phyloP scores from a whole-genome alignment of 805 yeast species.

The Metschnikowia cubensis region DNA sequence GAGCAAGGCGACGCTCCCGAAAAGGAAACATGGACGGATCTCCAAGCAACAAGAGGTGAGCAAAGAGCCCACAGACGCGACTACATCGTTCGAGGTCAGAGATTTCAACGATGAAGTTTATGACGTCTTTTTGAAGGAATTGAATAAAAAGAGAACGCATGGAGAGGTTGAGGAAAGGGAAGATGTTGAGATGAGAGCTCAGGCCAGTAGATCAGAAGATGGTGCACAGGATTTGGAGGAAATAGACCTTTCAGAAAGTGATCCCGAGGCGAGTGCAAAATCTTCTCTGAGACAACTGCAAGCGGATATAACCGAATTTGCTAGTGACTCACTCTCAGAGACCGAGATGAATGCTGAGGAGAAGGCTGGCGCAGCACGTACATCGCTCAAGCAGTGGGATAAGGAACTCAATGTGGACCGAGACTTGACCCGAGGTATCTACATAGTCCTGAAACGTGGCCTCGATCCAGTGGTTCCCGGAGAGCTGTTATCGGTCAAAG shows the following conservation, averaged over 20 bases:
- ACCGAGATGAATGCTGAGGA: background rate
- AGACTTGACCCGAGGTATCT: slow-evolving; percentile 7
- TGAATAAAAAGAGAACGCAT: background rate
- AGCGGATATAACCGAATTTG: background rate
- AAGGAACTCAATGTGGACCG: slow-evolving; percentile 5
- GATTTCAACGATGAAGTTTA: background rate
- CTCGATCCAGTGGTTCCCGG: background rate
- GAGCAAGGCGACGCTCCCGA: background rate
- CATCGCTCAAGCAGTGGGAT: slow-evolving; percentile 8
- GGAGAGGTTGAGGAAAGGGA: background rate
- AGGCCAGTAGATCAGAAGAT: background rate
- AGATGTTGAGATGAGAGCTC: background rate
- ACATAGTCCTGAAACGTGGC: slow-evolving; percentile 10
- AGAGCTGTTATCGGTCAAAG: background rate
- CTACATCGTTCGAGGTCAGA: background rate
- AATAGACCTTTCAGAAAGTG: background rate
- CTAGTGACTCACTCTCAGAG: background rate
- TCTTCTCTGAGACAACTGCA: background rate
- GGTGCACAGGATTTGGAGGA: background rate
- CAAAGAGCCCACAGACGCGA: background rate
- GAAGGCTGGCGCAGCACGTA: slow-evolving; percentile 2
- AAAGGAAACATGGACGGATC: background rate
- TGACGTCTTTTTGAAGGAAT: background rate
- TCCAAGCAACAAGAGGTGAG: background rate
- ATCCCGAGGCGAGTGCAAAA: background rate